A percentile compares a stretch with the other conserved stretches of the same genome.
These are phyloP conservation scores for Penicillium capsulatum DNA, from an alignment of 2,329 filamentous ascomycete genomes.

Conservation along the genomic window DNA sequence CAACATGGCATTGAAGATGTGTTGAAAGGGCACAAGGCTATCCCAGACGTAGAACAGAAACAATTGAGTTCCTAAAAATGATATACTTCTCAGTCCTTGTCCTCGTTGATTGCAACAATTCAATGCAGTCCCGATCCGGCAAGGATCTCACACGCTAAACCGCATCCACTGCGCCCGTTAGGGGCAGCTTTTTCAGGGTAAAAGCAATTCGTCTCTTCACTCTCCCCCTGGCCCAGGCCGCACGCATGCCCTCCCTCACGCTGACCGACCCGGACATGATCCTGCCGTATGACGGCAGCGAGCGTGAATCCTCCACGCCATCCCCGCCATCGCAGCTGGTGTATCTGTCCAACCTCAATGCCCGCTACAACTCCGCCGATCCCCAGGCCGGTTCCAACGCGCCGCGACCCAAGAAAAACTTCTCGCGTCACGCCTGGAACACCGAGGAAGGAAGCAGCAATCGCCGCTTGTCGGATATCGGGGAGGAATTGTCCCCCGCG, in stretches of 20 bases:
- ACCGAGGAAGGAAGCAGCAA: conserved; percentile 36
- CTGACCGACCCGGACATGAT: conserved; percentile 95
- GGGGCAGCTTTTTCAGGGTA: conserved; percentile 17
- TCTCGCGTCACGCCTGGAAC: conserved; percentile 34
- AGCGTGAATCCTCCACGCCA: conserved; percentile 45
- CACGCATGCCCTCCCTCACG: conserved; percentile 68
- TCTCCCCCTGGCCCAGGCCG: conserved; percentile 10
- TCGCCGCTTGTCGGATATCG: conserved; percentile 45
- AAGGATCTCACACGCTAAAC: conserved; percentile 25
- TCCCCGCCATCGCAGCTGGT: conserved; percentile 51
- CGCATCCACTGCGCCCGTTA: conserved; percentile 15
- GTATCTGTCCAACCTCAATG: conserved; percentile 42
- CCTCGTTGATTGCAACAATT: too few species aligned
- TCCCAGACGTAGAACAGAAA: too few species aligned
- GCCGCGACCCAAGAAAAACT: conserved; percentile 26
- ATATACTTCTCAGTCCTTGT: too few species aligned
- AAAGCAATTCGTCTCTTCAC: conserved; percentile 8
- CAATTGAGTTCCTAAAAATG: too few species aligned
- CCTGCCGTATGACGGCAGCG: conserved; percentile 66
- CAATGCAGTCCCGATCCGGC: conserved; percentile 12
- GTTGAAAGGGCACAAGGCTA: too few species aligned
- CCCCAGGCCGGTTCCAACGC: conserved; percentile 5
- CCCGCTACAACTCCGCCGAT: conserved; percentile 29
- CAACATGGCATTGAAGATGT: too few species aligned
- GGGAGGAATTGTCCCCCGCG: conserved; percentile 38